Base-by-base conservation (phyloP, 2,329 filamentous ascomycete genomes). In the Chaetomiaceae sp. region DNA sequence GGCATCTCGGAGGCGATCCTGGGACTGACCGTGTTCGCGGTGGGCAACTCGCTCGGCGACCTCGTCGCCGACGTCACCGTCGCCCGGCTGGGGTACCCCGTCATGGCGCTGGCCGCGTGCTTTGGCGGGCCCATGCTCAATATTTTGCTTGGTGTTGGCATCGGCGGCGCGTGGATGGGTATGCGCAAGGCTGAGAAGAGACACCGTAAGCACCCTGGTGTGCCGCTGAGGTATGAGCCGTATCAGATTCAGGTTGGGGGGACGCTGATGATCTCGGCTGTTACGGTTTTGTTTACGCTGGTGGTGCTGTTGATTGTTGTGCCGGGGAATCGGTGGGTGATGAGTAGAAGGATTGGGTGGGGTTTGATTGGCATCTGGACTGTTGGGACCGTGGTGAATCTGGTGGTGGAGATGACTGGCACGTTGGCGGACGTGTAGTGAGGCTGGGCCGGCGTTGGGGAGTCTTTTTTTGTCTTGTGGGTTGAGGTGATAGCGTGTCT, bases 51-150 rank as follows among this genome's bases (percentile, higher is more conserved):
- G 8, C 77, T 97, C 8, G 92, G 93, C 33, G 93, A 99, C 63
- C 76, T 99, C 14, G 89, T 99, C 9, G 92, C 93, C 14, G 87
- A 99, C 65, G 87, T 97, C 48, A 99, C 93, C 0, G 87, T 99
- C 33, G 93, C 93, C 4, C 82, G 89, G 30, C 81, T 99, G 3
- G 93, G 93, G 3, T 96, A 91, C 68, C 93, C 93, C 0, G 90
- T 99, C 56, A 99, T 99, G 93, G 93, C 93, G 34, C 63, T 86
- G 75, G 91, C 88, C 30, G 93, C 93, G 4, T 99, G 93, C 66
- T 96, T 99, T 66, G 93, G 93, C n/a, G 95, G 93, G 0, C 93
- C 93, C 0, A 92, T 99, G 89, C 79, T 99, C 35, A 99, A 99
- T 62, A 99, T 99, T 56, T 73, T 99, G 0, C 79, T 99, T 4